phyloP scores from a whole-genome alignment of 2,329 filamentous ascomycete genomes.

The Arthrobotrys musiformis region DNA sequence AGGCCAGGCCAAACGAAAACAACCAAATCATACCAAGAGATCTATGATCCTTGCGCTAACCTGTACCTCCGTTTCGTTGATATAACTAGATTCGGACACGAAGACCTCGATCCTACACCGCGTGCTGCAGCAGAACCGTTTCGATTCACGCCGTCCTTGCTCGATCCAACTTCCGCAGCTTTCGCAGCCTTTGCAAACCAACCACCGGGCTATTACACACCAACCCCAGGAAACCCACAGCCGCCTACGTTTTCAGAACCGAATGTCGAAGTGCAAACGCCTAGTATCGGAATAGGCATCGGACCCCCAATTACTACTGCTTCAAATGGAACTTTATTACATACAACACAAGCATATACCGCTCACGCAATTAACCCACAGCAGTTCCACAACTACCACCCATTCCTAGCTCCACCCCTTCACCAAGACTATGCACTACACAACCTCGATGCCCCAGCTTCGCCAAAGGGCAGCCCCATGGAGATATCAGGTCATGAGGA shows the following conservation, averaged over 20 bases:
- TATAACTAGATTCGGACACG: conserved; percentile 52
- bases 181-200: conserved; percentile 84
- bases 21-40: too few species aligned
- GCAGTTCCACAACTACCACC: conserved; percentile 75
- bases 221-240: conserved; percentile 84
- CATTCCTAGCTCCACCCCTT: conserved; percentile 72
- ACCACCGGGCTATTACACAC: conserved; percentile 84
- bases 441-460: conserved; percentile 57
- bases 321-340: conserved; percentile 36
- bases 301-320: conserved; percentile 78
- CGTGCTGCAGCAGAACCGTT: conserved; percentile 82
- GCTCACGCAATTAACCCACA: conserved; percentile 68
- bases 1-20: too few species aligned
- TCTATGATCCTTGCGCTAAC: background rate
- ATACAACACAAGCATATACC: conserved; percentile 68
- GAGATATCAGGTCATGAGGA: conserved; percentile 56
- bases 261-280: conserved; percentile 84
- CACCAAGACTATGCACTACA: conserved; percentile 62
- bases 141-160: conserved; percentile 86
- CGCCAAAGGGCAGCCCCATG: conserved; percentile 59
- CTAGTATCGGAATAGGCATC: conserved; percentile 77
- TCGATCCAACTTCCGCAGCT: conserved; percentile 84
- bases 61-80: background rate
- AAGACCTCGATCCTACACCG: conserved; percentile 83
- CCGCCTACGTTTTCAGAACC: conserved; percentile 65